phyloP scores from a whole-genome alignment of 768 basidiomycete genomes.

The Mycena latifolia region DNA sequence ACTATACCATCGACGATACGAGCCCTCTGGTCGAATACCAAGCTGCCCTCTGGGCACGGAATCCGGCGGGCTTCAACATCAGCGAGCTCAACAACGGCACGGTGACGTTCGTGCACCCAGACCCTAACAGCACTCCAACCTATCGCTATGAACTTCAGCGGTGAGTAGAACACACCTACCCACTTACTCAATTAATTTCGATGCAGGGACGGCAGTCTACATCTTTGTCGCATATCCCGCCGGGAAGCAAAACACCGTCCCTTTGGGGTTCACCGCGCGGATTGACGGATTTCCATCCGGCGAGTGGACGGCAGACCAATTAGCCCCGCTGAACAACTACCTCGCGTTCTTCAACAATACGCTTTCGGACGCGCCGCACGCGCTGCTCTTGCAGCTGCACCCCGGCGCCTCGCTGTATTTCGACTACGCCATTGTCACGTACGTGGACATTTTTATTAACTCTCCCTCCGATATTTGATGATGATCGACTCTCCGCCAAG shows the following conservation, averaged over 20 bases:
- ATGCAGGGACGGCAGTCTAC: too few species aligned
- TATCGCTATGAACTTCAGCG: slow-evolving; percentile 13
- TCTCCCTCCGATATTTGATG: too few species aligned
- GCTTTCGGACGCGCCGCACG: too few species aligned
- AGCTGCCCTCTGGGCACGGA: not conserved
- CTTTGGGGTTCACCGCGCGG: not conserved
- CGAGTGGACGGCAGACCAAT: too few species aligned
- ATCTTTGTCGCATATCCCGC: slow-evolving; percentile 14
- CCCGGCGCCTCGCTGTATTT: not conserved
- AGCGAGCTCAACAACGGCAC: slow-evolving; percentile 9
- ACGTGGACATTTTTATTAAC: not conserved
- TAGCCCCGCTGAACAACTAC: too few species aligned
- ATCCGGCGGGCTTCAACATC: not conserved
- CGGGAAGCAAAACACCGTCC: not conserved
- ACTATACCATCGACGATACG: too few species aligned
- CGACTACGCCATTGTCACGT: slow-evolving; percentile 1
- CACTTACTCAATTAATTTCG: too few species aligned
- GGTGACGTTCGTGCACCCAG: slow-evolving; percentile 1
- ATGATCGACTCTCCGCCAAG: too few species aligned
- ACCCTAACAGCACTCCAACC: not conserved
- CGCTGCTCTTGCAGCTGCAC: too few species aligned
- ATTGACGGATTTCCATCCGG: slow-evolving; percentile 5
- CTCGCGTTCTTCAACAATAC: too few species aligned
- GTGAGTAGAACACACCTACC: not conserved
- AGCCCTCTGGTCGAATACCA: slow-evolving; percentile 7